Evolutionary conservation across 2,329 filamentous ascomycete species (phyloP).

Genomic region (Xylariomycetidae sp.): DNA sequence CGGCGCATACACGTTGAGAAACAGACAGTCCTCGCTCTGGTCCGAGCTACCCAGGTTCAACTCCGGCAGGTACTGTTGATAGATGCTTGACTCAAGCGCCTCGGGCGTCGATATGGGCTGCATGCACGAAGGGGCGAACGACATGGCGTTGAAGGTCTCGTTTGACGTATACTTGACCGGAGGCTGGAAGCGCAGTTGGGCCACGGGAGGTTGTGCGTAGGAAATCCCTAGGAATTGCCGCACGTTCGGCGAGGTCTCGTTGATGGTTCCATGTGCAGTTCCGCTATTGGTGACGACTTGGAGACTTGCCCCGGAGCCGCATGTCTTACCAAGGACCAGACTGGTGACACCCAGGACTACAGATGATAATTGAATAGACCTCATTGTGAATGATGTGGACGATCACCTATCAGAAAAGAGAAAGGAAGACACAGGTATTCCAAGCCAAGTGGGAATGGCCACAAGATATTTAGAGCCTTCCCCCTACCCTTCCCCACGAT

Average conservation of each 20-base stretch:
- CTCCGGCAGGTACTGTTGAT: conserved; percentile 1
- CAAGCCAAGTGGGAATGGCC: too few species aligned
- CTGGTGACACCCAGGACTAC: too few species aligned
- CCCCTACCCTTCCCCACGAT: too few species aligned
- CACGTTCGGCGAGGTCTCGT: conserved; percentile 7
- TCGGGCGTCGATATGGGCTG: not conserved
- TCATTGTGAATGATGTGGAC: too few species aligned
- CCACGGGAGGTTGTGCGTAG: conserved; percentile 34
- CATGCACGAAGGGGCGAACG: not conserved
- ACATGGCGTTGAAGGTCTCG: not conserved
- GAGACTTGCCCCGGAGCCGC: not conserved
- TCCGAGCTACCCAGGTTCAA: conserved; percentile 7
- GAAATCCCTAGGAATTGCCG: conserved; percentile 29
- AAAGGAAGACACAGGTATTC: too few species aligned
- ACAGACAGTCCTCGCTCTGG: conserved; percentile 24
- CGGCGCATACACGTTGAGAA: conserved; percentile 19
- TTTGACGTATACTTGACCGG: conserved; percentile 1
- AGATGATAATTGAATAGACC: too few species aligned
- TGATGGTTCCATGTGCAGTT: conserved; percentile 5
- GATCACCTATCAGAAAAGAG: too few species aligned
- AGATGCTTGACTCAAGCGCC: not conserved
- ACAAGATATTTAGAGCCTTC: too few species aligned
- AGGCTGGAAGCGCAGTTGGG: conserved; percentile 33
- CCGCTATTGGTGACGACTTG: not conserved
- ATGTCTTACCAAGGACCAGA: too few species aligned